Percentiles rank a stretch among this genome's conserved stretches.
Conservation (phyloP, 495 filamentous ascomycete genomes). For the Penicillium fimorum region DNA sequence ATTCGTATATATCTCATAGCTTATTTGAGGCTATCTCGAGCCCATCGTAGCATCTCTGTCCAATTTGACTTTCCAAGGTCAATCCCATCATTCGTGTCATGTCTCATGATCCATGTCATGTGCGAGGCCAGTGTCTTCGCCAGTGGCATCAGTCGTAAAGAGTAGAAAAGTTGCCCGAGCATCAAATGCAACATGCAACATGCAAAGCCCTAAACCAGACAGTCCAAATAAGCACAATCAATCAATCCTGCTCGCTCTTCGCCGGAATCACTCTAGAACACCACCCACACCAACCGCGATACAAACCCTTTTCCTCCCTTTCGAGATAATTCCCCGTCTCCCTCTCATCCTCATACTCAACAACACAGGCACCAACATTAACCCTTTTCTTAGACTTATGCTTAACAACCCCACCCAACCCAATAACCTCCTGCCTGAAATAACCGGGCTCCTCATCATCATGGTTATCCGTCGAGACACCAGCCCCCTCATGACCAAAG, state of each 20-base stretch:
- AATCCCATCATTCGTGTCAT: background rate
- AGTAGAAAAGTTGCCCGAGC: background rate
- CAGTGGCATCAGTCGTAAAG: background rate
- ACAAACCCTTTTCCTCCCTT: conserved; percentile 50
- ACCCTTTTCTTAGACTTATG: conserved; percentile 74
- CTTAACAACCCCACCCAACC: conserved; percentile 81
- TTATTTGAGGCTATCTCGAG: background rate
- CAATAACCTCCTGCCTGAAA: conserved; percentile 79
- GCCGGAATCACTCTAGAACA: conserved; percentile 44
- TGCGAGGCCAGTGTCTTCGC: background rate
- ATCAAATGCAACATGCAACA: background rate
- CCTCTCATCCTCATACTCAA: conserved; percentile 77
- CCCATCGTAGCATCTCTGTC: background rate
- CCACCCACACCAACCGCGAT: conserved; percentile 56
- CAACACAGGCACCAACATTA: conserved; percentile 74
- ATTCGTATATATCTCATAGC: background rate
- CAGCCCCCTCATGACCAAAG: conserved; percentile 12
- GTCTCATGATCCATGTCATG: background rate
- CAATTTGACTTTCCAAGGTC: background rate
- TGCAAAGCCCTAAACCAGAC: background rate
- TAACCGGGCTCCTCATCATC: conserved; percentile 63
- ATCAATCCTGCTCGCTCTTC: conserved; percentile 22
- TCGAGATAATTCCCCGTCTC: conserved; percentile 63
- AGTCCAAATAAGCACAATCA: background rate
- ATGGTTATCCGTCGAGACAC: conserved; percentile 27